A percentile compares a stretch with the other conserved stretches of the same genome.
phyloP scores from a whole-genome alignment of 768 basidiomycete genomes.

The Tylopilus sp. region DNA sequence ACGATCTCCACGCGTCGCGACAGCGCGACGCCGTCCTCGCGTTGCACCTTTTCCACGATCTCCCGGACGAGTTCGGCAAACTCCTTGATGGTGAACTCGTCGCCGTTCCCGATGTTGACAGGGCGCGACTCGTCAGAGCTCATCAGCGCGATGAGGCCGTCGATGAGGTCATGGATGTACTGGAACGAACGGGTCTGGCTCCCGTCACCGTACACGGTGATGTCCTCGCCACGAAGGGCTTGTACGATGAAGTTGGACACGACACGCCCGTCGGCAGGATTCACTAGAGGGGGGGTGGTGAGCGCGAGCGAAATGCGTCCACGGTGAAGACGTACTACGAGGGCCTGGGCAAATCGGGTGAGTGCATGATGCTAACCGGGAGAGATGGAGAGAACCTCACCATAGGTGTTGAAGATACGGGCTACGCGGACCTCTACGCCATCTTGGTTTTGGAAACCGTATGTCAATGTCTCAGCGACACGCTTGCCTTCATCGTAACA shows the following conservation, averaged over 20 bases:
- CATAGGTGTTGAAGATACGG: conserved; percentile 97
- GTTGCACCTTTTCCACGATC: conserved; percentile 89
- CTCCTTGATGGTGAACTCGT: conserved; percentile 94
- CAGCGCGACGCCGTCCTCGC: conserved; percentile 63
- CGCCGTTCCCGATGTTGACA: conserved; percentile 93
- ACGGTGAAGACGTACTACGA: conserved; percentile 56
- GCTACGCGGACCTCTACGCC: conserved; percentile 95
- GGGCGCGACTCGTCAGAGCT: conserved; percentile 91
- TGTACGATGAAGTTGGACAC: conserved; percentile 99
- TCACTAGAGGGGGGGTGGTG: conserved; percentile 55
- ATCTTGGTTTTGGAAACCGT: conserved; percentile 93
- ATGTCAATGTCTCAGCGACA: conserved; percentile 96
- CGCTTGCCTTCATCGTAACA: conserved; percentile 99
- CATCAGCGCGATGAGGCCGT: conserved; percentile 92
- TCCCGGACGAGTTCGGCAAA: conserved; percentile 92
- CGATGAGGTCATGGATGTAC: conserved; percentile 96
- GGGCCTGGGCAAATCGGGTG: conserved; percentile 37
- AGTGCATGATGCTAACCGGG: not conserved
- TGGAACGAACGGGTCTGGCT: conserved; percentile 94
- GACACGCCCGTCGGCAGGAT: conserved; percentile 94
- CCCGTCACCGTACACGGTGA: conserved; percentile 96
- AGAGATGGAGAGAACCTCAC: conserved; percentile 28
- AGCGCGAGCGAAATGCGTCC: conserved; percentile 13
- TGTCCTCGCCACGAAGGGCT: conserved; percentile 92
- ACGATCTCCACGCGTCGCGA: conserved; percentile 60